A percentile compares a stretch with the other conserved stretches of the same genome.
Conservation (phyloP, 495 filamentous ascomycete genomes). For the Neurospora discreta region DNA sequence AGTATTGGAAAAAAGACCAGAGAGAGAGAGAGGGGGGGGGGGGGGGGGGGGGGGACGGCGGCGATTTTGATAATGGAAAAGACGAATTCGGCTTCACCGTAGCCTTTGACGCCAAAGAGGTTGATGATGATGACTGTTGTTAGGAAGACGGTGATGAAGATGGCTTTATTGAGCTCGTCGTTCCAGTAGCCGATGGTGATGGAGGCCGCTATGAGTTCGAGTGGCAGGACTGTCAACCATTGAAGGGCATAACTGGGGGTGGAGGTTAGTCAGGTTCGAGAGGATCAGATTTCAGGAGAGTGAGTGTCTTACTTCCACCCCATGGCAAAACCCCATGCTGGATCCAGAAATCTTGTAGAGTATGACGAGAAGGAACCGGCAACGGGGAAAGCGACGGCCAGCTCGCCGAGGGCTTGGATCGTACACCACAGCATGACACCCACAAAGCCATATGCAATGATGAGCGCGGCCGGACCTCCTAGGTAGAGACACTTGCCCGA, state of each 20-base stretch:
- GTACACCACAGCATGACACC: constrained; percentile 88
- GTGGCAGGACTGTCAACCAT: constrained; percentile 79
- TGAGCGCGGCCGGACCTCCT: constrained; percentile 75
- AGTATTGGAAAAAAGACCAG: too few species aligned
- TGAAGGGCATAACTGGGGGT: constrained; percentile 60
- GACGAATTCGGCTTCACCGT: constrained; percentile 84
- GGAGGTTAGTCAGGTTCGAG: not conserved
- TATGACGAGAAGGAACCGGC: constrained; percentile 89
- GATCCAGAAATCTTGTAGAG: constrained; percentile 85
- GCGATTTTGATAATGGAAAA: constrained; percentile 80
- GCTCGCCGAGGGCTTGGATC: constrained; percentile 82
- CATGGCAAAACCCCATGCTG: constrained; percentile 96
- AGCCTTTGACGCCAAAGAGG: constrained; percentile 74
- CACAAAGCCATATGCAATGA: constrained; percentile 74
- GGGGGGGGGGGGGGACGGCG: too few species aligned
- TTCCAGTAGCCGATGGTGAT: constrained; percentile 87
- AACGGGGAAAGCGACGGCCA: constrained; percentile 84
- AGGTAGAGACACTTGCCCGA: constrained; percentile 66
- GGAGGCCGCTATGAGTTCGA: constrained; percentile 85
- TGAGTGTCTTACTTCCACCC: constrained; percentile 67
- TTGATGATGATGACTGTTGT: constrained; percentile 66
- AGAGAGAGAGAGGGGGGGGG: too few species aligned
- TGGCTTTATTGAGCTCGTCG: constrained; percentile 49
- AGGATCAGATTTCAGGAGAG: not conserved
- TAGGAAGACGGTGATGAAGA: constrained; percentile 82